These are phyloP conservation scores for Pseudocercospora fijiensis DNA, from an alignment of 2,329 filamentous ascomycete species.

Conservation along the genomic window DNA sequence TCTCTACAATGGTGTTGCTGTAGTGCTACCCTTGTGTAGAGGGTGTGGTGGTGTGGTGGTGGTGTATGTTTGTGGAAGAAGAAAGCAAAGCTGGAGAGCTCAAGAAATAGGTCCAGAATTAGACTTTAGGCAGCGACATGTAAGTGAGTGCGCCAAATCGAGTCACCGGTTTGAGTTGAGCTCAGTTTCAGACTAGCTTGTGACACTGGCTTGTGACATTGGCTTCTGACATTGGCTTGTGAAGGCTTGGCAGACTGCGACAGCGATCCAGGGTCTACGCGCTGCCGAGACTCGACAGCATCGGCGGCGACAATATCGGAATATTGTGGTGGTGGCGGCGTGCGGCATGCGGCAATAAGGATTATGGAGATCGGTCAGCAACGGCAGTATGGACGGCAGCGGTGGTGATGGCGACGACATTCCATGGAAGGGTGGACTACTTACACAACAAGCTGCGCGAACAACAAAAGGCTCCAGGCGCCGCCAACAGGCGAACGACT, in stretches of 20 bases:
- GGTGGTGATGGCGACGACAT: neutral
- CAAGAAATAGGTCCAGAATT: neutral
- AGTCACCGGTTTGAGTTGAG: neutral
- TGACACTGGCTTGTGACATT: neutral
- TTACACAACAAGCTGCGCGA: neutral
- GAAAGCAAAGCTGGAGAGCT: neutral
- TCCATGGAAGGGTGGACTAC: neutral
- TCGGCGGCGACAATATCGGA: neutral
- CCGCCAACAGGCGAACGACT: neutral
- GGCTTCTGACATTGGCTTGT: neutral
- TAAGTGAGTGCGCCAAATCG: neutral
- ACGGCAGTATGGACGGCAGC: neutral
- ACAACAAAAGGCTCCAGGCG: neutral
- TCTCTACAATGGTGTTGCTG: neutral
- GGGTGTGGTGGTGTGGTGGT: neutral
- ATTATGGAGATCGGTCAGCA: neutral
- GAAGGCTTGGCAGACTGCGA: neutral
- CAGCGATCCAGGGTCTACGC: neutral
- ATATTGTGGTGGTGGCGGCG: too few relatives aligned
- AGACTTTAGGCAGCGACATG: neutral
- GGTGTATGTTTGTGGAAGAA: neutral
- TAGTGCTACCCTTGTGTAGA: neutral
- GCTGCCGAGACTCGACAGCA: neutral
- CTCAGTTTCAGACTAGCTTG: neutral
- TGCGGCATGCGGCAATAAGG: neutral